phyloP scores from a whole-genome alignment of 306 rosid species.

The Delonix regia region DNA sequence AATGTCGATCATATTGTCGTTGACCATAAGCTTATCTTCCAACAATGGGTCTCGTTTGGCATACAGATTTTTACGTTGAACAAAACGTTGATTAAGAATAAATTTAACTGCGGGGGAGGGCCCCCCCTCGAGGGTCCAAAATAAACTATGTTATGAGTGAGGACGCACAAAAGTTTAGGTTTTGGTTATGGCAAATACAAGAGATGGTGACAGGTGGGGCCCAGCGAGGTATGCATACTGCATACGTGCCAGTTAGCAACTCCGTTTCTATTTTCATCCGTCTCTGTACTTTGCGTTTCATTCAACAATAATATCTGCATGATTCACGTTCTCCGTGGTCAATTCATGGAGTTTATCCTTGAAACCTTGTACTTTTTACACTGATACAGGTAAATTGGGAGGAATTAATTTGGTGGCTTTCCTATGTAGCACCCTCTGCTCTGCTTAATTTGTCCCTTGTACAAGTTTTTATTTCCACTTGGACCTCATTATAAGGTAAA shows the following conservation, averaged over 20 bases:
- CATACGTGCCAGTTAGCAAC: constrained; percentile 1
- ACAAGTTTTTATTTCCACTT: too few relatives aligned
- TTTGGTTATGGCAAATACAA: constrained; percentile 19
- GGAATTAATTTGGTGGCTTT: background rate
- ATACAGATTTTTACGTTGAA: constrained; percentile 16
- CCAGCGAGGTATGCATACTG: background rate
- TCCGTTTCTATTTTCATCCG: background rate
- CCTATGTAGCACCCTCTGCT: background rate
- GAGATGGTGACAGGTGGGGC: constrained; percentile 33
- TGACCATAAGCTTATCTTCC: constrained; percentile 7
- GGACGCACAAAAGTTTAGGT: too few relatives aligned
- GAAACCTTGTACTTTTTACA: background rate
- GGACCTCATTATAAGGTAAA: too few relatives aligned
- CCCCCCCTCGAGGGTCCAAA: too few relatives aligned
- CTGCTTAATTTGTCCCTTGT: background rate
- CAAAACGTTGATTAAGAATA: background rate
- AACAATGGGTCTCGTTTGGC: background rate
- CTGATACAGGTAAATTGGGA: background rate
- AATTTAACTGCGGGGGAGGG: background rate
- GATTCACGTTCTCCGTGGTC: background rate
- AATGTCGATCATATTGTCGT: constrained; percentile 24
- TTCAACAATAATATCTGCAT: background rate
- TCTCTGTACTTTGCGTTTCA: background rate
- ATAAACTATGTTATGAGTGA: background rate
- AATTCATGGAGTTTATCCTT: background rate